Base-by-base conservation (phyloP, 192 early-diverging fungal species). In the Coemansia sp. region DNA sequence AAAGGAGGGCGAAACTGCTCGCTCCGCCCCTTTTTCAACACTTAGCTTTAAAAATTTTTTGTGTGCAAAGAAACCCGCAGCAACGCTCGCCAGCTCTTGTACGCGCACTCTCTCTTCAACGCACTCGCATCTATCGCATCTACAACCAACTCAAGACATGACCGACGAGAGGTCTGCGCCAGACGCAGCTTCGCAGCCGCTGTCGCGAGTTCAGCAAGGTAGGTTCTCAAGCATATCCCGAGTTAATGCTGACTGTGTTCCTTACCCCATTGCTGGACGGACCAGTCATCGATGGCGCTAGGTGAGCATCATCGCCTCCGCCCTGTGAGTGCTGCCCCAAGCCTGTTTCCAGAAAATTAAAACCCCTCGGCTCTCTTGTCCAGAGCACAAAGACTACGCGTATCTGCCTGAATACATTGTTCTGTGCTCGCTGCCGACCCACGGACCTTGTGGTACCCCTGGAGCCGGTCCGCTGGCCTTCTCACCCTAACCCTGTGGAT, bases 151-250 rank as follows among this genome's bases (percentile, higher is more conserved):
- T 8, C n/a, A 45, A 45, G 21, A 61, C 33, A 66, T 62, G 64
- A 59, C 64, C 45, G 28, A 18, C 64, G 25, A 52, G 23, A 52
- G 48, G 59, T 31, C 64, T 37, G 20, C 33, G 45, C 61, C 23
- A 26, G 14, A 20, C 36, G 48, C 48, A 18, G 31, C 28, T 38
- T n/a, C 36, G 13, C 5, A n/a, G 60, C 38, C 52, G 63, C 50
- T 59, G n/a, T 41, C 70, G 11, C 58, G 70, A 39, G 41, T 39
- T n/a, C 64, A 66, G 52, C 63, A 72, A 72, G 70, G 70, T 66
- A 72, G 66, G 70, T 6, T n/a, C 12, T 10, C 7, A 5, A 16
- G 14, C 52, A 20, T 20, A 31, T 31, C 31, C 52, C 6, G 28
- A 16, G 14, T 25, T 18, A 3, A 11, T 6, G 39, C 16, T 13